A percentile compares a stretch with the other conserved stretches of the same genome.
Evolutionary conservation across 108 stramenopile genomes (phyloP).

Genomic region (Cyclotella choctawhatcheeana): DNA sequence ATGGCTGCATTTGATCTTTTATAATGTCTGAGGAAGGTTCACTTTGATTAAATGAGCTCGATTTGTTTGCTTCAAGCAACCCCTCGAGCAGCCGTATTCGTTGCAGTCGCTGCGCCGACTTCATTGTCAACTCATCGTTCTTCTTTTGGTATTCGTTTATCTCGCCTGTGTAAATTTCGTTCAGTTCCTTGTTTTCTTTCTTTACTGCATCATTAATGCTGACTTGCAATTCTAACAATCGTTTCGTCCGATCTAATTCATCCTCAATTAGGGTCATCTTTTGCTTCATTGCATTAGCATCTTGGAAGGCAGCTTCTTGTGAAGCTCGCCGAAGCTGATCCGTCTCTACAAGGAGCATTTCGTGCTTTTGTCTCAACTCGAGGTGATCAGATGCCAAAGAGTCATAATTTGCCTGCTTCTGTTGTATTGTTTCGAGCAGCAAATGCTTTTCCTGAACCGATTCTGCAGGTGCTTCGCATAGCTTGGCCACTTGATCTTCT

Average conservation of each 20-base stretch:
- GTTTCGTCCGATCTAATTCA: constrained; percentile 4
- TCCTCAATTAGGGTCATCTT: background rate
- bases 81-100: constrained; percentile 36
- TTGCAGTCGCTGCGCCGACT: constrained; percentile 21
- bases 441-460: background rate
- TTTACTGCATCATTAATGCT: constrained; percentile 9
- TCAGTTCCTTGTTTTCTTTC: constrained; percentile 12
- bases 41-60: background rate
- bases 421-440: background rate
- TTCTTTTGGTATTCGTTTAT: background rate
- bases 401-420: constrained; percentile 11
- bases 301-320: background rate
- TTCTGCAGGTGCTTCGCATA: constrained; percentile 13
- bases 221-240: constrained; percentile 24
- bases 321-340: background rate
- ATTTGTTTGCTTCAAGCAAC: constrained; percentile 16
- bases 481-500: constrained; percentile 26
- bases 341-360: background rate
- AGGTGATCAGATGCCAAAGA: background rate
- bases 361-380: background rate
- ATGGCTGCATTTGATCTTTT: background rate
- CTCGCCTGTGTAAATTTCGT: background rate
- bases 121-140: constrained; percentile 13
- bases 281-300: background rate
- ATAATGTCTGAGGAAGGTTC: background rate